A percentile compares a stretch with the other conserved stretches of the same genome.
Evolutionary conservation across 2,329 filamentous ascomycete genomes (phyloP).

Genomic region (Penicillium expansum): DNA sequence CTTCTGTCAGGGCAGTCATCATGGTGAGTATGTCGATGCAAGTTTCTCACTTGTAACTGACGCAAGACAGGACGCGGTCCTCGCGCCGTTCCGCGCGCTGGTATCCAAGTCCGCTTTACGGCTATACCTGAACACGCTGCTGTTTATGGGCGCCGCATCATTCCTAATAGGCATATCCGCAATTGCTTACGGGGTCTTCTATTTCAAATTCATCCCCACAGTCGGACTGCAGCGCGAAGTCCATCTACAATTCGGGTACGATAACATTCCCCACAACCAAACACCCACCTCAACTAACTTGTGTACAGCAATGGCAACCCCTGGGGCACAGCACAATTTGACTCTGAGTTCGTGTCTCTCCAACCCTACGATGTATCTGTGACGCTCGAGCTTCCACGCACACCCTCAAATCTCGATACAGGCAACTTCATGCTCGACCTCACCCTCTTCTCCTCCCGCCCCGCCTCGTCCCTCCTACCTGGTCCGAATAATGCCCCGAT

Average conservation of each 20-base stretch:
- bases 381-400: slow-evolving; percentile 72
- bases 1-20: slow-evolving; percentile 11
- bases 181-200: slow-evolving; percentile 65
- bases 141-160: slow-evolving; percentile 53
- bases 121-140: slow-evolving; percentile 60
- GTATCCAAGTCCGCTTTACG: slow-evolving; percentile 62
- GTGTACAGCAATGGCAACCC: slow-evolving; percentile 45
- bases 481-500: slow-evolving; percentile 47
- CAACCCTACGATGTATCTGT: slow-evolving; percentile 86
- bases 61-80: slow-evolving; percentile 49
- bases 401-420: slow-evolving; percentile 67
- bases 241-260: slow-evolving; percentile 64
- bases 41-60: slow-evolving; percentile 16
- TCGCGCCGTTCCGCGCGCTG: slow-evolving; percentile 54
- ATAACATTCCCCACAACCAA: neutral
- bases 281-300: neutral
- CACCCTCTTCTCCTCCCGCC: slow-evolving; percentile 58
- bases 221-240: slow-evolving; percentile 61
- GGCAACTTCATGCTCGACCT: slow-evolving; percentile 96
- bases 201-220: slow-evolving; percentile 65
- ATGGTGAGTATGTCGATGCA: slow-evolving; percentile 10
- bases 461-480: slow-evolving; percentile 33
- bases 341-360: slow-evolving; percentile 59
- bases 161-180: slow-evolving; percentile 58
- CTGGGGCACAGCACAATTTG: slow-evolving; percentile 52